phyloP scores from a whole-genome alignment of 1,139 yeast species.

The Hyphopichia wangnamkhiaoensis region DNA sequence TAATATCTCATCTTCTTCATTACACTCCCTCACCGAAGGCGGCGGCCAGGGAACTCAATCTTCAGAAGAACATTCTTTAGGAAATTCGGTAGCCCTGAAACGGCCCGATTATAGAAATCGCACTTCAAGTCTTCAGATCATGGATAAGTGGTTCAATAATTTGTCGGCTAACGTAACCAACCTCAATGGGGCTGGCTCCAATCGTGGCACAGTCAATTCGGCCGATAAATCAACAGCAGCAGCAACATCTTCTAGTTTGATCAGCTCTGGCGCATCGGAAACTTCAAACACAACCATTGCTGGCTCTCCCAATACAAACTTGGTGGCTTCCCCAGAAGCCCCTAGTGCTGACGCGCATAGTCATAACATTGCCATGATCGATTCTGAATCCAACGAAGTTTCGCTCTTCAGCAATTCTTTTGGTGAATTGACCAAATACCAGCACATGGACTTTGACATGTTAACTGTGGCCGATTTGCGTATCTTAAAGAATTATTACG shows the following conservation, averaged over 20 bases:
- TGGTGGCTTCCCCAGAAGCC: too few species aligned
- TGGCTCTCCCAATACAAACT: neutral
- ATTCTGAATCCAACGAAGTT: conserved; percentile 10
- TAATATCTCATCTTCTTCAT: conserved; percentile 29
- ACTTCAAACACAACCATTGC: neutral
- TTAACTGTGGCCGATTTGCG: conserved; percentile 40
- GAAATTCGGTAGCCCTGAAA: conserved; percentile 11
- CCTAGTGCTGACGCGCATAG: conserved; percentile 3
- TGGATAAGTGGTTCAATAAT: conserved; percentile 49
- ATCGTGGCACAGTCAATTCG: too few species aligned
- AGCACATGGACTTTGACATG: conserved; percentile 36
- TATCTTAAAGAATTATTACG: conserved; percentile 35
- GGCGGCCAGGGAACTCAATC: conserved; percentile 14
- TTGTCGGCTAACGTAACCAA: conserved; percentile 4
- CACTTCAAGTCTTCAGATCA: conserved; percentile 42
- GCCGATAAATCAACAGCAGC: neutral
- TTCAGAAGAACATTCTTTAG: conserved; percentile 5
- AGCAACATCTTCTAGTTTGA: neutral
- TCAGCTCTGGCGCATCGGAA: neutral
- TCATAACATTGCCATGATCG: neutral
- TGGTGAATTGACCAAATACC: conserved; percentile 34
- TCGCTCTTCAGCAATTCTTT: conserved; percentile 18
- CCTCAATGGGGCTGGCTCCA: too few species aligned
- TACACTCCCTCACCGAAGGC: conserved; percentile 34
- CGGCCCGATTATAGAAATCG: conserved; percentile 35